Conservation (phyloP, 176 grass and related monocot species). For the Urochloa ruziziensis region DNA sequence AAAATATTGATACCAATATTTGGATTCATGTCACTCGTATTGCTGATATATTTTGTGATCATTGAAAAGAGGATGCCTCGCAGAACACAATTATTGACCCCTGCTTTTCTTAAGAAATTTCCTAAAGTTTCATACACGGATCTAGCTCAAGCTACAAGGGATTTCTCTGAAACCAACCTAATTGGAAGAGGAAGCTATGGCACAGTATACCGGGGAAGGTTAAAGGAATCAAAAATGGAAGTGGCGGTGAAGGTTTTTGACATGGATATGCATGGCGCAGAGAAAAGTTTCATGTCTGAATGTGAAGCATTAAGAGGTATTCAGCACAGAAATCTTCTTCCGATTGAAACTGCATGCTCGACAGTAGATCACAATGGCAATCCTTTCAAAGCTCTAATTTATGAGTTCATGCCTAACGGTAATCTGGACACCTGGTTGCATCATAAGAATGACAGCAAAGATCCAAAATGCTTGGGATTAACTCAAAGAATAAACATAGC, state of each 20-base stretch:
- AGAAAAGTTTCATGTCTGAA: conserved; percentile 53
- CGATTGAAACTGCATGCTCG: conserved; percentile 47
- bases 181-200: conserved; percentile 50
- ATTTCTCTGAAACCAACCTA: conserved; percentile 39
- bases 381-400: conserved; percentile 55
- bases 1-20: conserved; percentile 1
- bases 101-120: neutral
- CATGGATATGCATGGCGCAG: conserved; percentile 36
- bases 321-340: conserved; percentile 55
- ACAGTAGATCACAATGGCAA: conserved; percentile 38
- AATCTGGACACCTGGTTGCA: conserved; percentile 53
- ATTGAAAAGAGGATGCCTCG: neutral
- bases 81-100: neutral
- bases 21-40: neutral
- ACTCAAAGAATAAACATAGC: conserved; percentile 37
- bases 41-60: neutral
- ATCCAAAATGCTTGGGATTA: neutral
- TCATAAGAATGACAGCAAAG: neutral
- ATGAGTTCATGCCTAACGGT: conserved; percentile 49
- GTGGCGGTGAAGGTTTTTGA: conserved; percentile 59
- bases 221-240: conserved; percentile 1
- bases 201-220: conserved; percentile 38
- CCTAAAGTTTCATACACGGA: conserved; percentile 41
- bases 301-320: conserved; percentile 45
- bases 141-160: conserved; percentile 42